These are phyloP conservation scores for Pistacia atlantica DNA, from an alignment of 345 rosid genomes.

Conservation along the genomic window DNA sequence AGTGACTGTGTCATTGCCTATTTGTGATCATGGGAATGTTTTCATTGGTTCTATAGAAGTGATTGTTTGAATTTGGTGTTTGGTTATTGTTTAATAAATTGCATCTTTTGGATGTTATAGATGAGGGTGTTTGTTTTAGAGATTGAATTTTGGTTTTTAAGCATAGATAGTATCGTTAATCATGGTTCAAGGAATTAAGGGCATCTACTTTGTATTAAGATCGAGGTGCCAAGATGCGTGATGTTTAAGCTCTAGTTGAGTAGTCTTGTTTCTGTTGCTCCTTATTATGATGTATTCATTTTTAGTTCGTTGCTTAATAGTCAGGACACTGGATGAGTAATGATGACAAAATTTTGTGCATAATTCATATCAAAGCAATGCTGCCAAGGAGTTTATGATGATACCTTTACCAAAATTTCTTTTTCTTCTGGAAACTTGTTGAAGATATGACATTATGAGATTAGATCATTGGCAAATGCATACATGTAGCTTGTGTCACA, in stretches of 20 bases:
- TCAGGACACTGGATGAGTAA: background rate
- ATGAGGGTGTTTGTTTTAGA: background rate
- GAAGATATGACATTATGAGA: background rate
- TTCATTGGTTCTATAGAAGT: background rate
- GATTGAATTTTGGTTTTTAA: background rate
- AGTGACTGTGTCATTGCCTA: background rate
- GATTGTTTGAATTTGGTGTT: background rate
- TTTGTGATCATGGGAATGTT: background rate
- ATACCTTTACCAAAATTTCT: background rate
- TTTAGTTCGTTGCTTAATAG: background rate
- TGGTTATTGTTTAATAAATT: too few relatives aligned
- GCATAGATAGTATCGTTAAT: background rate
- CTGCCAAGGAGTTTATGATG: background rate
- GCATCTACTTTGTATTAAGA: too few relatives aligned
- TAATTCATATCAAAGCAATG: background rate
- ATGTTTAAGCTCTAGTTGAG: background rate
- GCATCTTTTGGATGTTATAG: too few relatives aligned
- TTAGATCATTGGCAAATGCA: background rate
- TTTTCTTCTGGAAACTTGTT: background rate
- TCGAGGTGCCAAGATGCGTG: background rate
- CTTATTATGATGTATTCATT: background rate
- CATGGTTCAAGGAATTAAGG: too few relatives aligned
- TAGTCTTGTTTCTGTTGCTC: background rate
- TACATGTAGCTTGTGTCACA: background rate
- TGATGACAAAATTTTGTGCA: background rate